These are phyloP conservation scores for Cryptosporidium canis DNA, from an alignment of 169 alveolate species.

Conservation along the genomic window DNA sequence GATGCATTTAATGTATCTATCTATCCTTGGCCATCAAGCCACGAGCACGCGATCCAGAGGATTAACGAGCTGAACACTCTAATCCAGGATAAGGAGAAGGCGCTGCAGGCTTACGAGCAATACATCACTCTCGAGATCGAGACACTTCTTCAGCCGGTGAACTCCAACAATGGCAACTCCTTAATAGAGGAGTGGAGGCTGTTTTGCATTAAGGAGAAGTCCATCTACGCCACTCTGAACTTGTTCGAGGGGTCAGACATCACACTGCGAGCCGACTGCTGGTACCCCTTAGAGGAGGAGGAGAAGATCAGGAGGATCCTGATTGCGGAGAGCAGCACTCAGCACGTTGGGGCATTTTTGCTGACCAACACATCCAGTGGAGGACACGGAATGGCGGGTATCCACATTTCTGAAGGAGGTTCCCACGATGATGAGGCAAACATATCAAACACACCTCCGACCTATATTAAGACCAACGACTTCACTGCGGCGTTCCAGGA, in stretches of 20 bases:
- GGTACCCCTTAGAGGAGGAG: slow-evolving; percentile 94
- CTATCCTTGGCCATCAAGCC: slow-evolving; percentile 87
- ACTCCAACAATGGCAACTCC: slow-evolving; percentile 86
- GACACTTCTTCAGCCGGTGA: slow-evolving; percentile 83
- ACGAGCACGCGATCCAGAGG: slow-evolving; percentile 77
- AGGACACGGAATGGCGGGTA: slow-evolving; percentile 40
- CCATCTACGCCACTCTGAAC: slow-evolving; percentile 90
- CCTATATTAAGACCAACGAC: slow-evolving; percentile 92
- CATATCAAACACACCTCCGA: slow-evolving; percentile 89
- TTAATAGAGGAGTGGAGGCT: slow-evolving; percentile 92
- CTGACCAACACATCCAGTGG: slow-evolving; percentile 78
- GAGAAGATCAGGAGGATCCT: slow-evolving; percentile 86
- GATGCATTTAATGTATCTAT: slow-evolving; percentile 89
- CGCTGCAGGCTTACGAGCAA: slow-evolving; percentile 88
- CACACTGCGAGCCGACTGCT: slow-evolving; percentile 94
- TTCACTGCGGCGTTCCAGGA: slow-evolving; percentile 92
- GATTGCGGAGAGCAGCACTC: slow-evolving; percentile 80
- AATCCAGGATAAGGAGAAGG: slow-evolving; percentile 87
- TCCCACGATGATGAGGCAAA: slow-evolving; percentile 82
- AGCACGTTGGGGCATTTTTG: slow-evolving; percentile 83
- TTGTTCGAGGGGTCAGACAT: slow-evolving; percentile 91
- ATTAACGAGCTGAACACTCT: slow-evolving; percentile 80
- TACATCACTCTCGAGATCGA: slow-evolving; percentile 87
- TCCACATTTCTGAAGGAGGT: slow-evolving; percentile 73
- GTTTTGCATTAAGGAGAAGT: slow-evolving; percentile 93